phyloP scores from a whole-genome alignment of 2,329 filamentous ascomycete species.

The Microcyclosporella mali region DNA sequence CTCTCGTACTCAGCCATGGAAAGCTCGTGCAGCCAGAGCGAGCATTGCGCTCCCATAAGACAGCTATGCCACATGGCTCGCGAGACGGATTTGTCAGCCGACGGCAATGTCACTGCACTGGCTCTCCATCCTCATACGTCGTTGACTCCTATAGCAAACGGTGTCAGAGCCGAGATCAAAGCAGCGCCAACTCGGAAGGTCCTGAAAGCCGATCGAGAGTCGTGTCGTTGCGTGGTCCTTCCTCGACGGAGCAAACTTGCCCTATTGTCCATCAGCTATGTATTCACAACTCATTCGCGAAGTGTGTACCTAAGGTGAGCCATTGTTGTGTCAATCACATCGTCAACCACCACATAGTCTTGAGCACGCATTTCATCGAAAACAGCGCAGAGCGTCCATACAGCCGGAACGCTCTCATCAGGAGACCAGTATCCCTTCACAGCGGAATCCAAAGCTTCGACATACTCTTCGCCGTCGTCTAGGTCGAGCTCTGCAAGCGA shows the following conservation, averaged over 20 bases:
- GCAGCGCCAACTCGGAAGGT: slow-evolving; percentile 1
- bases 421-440: slow-evolving; percentile 4
- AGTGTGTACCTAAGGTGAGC: slow-evolving; percentile 3
- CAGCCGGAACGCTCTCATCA: slow-evolving; percentile 4
- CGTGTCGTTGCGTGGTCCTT: neutral
- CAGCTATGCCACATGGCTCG: neutral
- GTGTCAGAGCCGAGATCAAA: neutral
- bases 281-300: neutral
- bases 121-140: neutral
- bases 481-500: slow-evolving; percentile 1
- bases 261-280: neutral
- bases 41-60: neutral
- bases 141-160: neutral
- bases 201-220: neutral
- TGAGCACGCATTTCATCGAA: slow-evolving; percentile 5
- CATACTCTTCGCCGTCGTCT: slow-evolving; percentile 6
- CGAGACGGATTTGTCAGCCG: neutral
- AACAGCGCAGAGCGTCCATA: slow-evolving; percentile 4
- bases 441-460: slow-evolving; percentile 6
- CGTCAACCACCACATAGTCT: slow-evolving; percentile 4
- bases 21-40: neutral
- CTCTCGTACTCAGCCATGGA: too few relatives aligned
- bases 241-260: slow-evolving; percentile 1
- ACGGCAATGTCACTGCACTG: neutral
- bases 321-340: slow-evolving; percentile 1